Evolutionary conservation across 2,329 filamentous ascomycete genomes (phyloP).

Genomic region (Penicillium sp.): DNA sequence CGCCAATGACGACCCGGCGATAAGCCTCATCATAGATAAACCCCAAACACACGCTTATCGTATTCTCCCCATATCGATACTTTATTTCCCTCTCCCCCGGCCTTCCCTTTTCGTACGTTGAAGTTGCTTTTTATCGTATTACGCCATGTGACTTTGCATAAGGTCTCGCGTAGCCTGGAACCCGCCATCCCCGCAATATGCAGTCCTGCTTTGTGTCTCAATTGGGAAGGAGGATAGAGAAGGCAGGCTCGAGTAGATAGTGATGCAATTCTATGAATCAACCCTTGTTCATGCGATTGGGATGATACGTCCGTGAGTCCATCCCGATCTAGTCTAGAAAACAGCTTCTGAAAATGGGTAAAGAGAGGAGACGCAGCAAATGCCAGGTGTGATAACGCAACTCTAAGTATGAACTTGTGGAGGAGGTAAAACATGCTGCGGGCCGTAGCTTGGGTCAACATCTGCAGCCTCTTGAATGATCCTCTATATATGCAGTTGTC

Average conservation of each 20-base stretch:
- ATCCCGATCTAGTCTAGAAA: not conserved
- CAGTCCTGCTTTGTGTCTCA: not conserved
- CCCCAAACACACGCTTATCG: not conserved
- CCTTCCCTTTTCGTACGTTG: conserved; percentile 25
- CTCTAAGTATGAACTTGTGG: not conserved
- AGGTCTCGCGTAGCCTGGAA: not conserved
- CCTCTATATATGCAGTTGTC: not conserved
- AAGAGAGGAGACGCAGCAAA: not conserved
- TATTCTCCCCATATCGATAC: not conserved
- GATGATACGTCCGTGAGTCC: not conserved
- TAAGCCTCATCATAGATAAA: conserved; percentile 5
- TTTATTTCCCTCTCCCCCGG: conserved; percentile 17
- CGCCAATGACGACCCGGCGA: conserved; percentile 10
- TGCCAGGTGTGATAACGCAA: not conserved
- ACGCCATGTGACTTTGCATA: not conserved
- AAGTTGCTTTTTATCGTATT: not conserved
- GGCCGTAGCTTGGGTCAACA: not conserved
- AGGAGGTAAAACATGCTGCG: not conserved
- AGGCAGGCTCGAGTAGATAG: not conserved
- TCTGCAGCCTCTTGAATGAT: no score
- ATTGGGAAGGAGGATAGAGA: conserved; percentile 9
- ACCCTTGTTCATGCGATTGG: not conserved
- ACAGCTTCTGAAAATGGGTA: not conserved
- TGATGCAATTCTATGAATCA: not conserved
- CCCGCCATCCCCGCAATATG: not conserved